Evolutionary conservation across 306 rosid species (phyloP).

Genomic region (Pachyrhizus erosus): DNA sequence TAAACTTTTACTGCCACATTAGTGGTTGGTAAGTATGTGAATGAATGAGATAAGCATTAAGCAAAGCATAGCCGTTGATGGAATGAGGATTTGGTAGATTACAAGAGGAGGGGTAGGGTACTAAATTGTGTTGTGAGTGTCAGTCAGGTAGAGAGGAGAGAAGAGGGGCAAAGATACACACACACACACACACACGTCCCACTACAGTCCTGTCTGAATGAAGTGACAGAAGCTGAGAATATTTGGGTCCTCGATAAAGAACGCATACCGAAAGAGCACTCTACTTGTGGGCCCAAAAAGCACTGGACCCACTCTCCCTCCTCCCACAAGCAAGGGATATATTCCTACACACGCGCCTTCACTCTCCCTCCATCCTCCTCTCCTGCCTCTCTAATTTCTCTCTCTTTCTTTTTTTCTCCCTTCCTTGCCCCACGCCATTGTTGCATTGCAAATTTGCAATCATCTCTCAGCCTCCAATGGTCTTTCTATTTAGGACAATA

Average conservation of each 20-base stretch:
- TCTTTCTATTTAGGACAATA: too few relatives aligned
- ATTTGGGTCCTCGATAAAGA: slow-evolving; percentile 96
- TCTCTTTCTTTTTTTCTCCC: too few relatives aligned
- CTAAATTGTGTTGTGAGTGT: too few relatives aligned
- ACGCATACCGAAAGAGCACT: slow-evolving; percentile 85
- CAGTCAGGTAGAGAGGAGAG: too few relatives aligned
- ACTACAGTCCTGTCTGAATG: slow-evolving; percentile 50
- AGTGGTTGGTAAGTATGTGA: slow-evolving; percentile 30
- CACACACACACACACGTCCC: too few relatives aligned
- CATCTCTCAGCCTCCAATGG: too few relatives aligned
- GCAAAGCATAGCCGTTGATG: too few relatives aligned
- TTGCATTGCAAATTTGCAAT: too few relatives aligned
- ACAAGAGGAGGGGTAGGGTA: too few relatives aligned
- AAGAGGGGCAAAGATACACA: too few relatives aligned
- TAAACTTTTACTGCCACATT: neutral
- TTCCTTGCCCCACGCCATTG: too few relatives aligned
- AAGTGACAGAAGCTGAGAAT: slow-evolving; percentile 74
- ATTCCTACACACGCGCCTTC: slow-evolving; percentile 53
- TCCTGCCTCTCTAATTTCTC: neutral
- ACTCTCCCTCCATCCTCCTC: neutral
- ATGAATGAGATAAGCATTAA: too few relatives aligned
- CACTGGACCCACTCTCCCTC: slow-evolving; percentile 66
- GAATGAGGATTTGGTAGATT: slow-evolving; percentile 16
- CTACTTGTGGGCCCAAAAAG: slow-evolving; percentile 56
- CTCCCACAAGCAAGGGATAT: slow-evolving; percentile 89